These are phyloP conservation scores for Pinus tabuliformis DNA, from an alignment of 75 land plant genomes.

Conservation along the genomic window DNA sequence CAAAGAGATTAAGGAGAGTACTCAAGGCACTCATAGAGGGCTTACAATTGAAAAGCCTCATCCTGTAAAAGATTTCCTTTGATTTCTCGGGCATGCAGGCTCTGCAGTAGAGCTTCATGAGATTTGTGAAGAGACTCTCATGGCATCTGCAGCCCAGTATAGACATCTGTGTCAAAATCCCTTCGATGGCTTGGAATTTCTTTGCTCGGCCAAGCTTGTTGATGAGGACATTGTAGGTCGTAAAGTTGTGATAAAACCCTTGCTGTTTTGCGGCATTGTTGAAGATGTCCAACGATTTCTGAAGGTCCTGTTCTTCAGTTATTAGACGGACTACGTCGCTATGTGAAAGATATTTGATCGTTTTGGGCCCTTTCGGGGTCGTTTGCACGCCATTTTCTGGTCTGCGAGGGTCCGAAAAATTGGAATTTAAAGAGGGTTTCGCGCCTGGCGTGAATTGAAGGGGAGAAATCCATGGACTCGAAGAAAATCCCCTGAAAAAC, in stretches of 20 bases:
- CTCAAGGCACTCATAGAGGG: slow-evolving; percentile 56
- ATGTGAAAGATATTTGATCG: slow-evolving; percentile 34
- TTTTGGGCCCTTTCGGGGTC: not conserved
- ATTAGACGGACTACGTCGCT: slow-evolving; percentile 28
- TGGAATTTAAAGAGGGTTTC: slow-evolving; percentile 15
- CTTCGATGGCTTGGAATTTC: slow-evolving; percentile 40
- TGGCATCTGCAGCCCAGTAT: not conserved
- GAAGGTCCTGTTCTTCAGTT: slow-evolving; percentile 32
- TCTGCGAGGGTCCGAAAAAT: not conserved
- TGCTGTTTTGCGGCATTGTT: slow-evolving; percentile 37
- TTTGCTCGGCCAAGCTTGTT: slow-evolving; percentile 36
- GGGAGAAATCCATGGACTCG: slow-evolving; percentile 47
- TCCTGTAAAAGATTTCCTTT: slow-evolving; percentile 32
- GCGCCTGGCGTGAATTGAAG: slow-evolving; percentile 18
- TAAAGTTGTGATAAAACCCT: slow-evolving; percentile 59
- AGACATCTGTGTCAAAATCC: slow-evolving; percentile 18
- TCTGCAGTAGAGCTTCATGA: slow-evolving; percentile 47
- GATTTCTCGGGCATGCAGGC: slow-evolving; percentile 35
- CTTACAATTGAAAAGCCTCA: slow-evolving; percentile 34
- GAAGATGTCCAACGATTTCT: slow-evolving; percentile 50
- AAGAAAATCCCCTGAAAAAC: slow-evolving; percentile 4
- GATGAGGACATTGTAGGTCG: slow-evolving; percentile 46
- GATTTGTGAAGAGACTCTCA: slow-evolving; percentile 28
- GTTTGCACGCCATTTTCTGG: not conserved
- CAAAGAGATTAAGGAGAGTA: slow-evolving; percentile 51